Conservation (phyloP, 202 grass and related monocot species). For the Thinopyrum obtusiflorum region DNA sequence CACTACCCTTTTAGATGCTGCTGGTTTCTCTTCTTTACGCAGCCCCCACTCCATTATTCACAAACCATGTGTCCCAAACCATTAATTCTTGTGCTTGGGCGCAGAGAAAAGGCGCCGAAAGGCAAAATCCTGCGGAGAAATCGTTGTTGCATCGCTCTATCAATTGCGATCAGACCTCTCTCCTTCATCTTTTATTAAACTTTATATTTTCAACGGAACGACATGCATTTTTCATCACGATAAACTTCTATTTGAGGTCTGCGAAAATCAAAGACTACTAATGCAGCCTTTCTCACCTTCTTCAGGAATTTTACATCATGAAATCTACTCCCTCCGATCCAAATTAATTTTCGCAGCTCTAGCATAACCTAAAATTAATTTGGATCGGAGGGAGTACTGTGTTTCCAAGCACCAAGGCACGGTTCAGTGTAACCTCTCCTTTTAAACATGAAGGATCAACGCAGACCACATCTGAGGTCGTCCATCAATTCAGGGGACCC, state of each 20-base stretch:
- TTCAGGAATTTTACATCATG: neutral
- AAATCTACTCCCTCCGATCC: neutral
- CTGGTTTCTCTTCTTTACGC: conserved; percentile 8
- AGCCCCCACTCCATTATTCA: neutral
- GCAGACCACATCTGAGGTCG: neutral
- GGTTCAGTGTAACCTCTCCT: neutral
- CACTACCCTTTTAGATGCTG: neutral
- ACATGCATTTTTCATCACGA: neutral
- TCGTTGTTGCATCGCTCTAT: neutral
- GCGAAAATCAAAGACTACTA: neutral
- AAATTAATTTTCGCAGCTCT: no score
- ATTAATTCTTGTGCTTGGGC: neutral
- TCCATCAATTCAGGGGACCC: neutral
- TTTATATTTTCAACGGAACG: neutral
- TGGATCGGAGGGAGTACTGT: neutral
- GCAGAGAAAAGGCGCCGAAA: neutral
- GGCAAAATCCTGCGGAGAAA: neutral
- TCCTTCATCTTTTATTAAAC: neutral
- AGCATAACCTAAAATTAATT: no score
- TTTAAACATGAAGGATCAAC: neutral
- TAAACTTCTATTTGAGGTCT: neutral
- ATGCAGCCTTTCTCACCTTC: no score
- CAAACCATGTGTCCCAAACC: neutral
- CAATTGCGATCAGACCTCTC: neutral
- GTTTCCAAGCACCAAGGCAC: neutral